These are phyloP conservation scores for Cryptococcus amylolentus DNA, from an alignment of 1,284 basidiomycete genomes.

Conservation along the genomic window DNA sequence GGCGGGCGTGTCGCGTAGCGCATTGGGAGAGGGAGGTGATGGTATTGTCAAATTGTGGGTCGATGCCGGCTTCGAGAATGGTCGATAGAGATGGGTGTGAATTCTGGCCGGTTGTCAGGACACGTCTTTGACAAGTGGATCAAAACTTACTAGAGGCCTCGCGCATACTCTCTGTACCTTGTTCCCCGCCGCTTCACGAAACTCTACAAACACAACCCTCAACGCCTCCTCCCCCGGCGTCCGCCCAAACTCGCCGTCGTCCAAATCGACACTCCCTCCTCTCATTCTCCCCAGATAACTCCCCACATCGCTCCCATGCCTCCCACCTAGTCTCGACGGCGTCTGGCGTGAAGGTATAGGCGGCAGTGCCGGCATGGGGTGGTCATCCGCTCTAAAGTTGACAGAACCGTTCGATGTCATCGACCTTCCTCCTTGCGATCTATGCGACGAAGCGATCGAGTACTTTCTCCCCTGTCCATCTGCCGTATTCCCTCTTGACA, in stretches of 20 bases:
- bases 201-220: constrained; percentile 78
- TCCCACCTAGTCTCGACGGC: constrained; percentile 26
- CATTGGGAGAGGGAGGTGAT: constrained; percentile 80
- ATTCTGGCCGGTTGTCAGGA: constrained; percentile 53
- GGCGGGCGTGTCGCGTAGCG: constrained; percentile 75
- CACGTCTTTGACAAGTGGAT: background rate
- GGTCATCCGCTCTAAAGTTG: constrained; percentile 37
- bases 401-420: constrained; percentile 39
- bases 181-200: constrained; percentile 69
- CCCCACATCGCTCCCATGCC: constrained; percentile 38
- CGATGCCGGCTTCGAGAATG: constrained; percentile 66
- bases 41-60: constrained; percentile 73
- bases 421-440: constrained; percentile 38
- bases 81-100: constrained; percentile 63
- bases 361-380: constrained; percentile 39
- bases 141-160: constrained; percentile 59
- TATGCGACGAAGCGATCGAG: constrained; percentile 33
- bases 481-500: constrained; percentile 10
- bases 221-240: constrained; percentile 82
- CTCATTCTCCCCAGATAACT: constrained; percentile 32
- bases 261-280: constrained; percentile 27
- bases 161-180: constrained; percentile 72
- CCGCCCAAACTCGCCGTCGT: constrained; percentile 29
- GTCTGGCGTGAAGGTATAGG: constrained; percentile 34
- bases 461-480: constrained; percentile 29